A percentile compares a stretch with the other conserved stretches of the same genome.
Evolutionary conservation across 1,139 yeast species (phyloP).

Genomic region (Suhomyces atakaporum): DNA sequence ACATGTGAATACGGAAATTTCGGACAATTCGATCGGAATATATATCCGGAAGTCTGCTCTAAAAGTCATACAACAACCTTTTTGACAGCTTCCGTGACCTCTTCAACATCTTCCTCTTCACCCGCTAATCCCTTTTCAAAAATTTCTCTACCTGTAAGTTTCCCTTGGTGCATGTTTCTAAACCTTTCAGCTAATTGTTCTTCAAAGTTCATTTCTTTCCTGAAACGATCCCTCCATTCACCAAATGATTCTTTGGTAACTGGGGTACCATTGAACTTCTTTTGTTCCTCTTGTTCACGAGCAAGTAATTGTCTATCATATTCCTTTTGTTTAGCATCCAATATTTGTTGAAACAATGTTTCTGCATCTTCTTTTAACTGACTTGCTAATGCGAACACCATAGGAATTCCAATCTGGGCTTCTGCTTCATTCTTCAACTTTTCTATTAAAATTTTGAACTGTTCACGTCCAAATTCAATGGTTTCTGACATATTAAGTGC

Average conservation of each 20-base stretch:
- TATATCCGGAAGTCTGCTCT: no score
- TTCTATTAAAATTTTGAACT: slow-evolving; percentile 41
- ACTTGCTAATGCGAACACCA: slow-evolving; percentile 77
- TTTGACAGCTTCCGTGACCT: slow-evolving; percentile 23
- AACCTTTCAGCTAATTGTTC: slow-evolving; percentile 53
- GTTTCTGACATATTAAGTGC: slow-evolving; percentile 58
- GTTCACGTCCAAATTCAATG: slow-evolving; percentile 51
- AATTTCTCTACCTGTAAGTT: slow-evolving; percentile 82
- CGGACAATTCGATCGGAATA: neutral
- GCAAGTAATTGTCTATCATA: slow-evolving; percentile 60
- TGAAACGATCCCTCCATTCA: slow-evolving; percentile 69
- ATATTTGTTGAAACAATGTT: slow-evolving; percentile 55
- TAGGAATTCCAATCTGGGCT: slow-evolving; percentile 82
- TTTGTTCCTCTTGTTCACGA: slow-evolving; percentile 67
- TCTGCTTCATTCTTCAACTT: slow-evolving; percentile 64
- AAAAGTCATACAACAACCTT: slow-evolving; percentile 17
- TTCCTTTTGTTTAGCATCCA: slow-evolving; percentile 54
- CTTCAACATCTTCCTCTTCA: slow-evolving; percentile 33
- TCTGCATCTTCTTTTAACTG: slow-evolving; percentile 82
- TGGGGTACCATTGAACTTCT: slow-evolving; percentile 77
- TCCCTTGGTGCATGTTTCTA: slow-evolving; percentile 65
- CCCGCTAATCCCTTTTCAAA: slow-evolving; percentile 83
- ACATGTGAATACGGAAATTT: neutral
- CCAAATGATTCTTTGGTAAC: slow-evolving; percentile 73
- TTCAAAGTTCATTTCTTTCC: slow-evolving; percentile 58